Base-by-base conservation (phyloP, 192 early-diverging fungal species). In the Rhizoclosmatium globosum region DNA sequence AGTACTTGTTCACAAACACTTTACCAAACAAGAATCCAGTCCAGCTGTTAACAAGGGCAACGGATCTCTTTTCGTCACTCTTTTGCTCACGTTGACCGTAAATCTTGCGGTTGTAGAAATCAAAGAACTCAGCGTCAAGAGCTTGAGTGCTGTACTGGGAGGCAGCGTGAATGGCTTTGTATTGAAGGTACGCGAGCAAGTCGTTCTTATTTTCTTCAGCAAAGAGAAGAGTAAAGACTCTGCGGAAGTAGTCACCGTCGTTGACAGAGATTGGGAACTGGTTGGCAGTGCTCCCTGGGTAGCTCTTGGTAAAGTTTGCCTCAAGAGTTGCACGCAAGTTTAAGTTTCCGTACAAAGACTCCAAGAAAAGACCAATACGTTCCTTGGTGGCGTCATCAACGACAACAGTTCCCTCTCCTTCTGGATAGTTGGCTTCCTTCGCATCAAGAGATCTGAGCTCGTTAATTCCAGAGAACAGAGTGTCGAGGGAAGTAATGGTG, bases 171-270 rank as follows among this genome's bases (percentile, higher is more conserved):
- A 74, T 74, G 42, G 72, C 72, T 0, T 62, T 38, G 60, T 74
- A 74, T 44, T 74, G 72, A n/a, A 74, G 59, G 60, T 74, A 74
- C 13, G 72, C 72, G 4, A 7, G 19, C 72, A 74, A 62, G 21
- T 74, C 72, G 39, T 44, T 17, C 9, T 42, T 23, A 43, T 74
- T 74, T 23, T 23, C 72, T 43, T 74, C 60, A 58, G 59, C 72
- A 74, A 74, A 64, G 11, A 74, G 19, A 31, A 74, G 1, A 0
- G 60, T 41, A 44, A 74, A 74, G 11, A 74, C 59, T 19, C 72
- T 53, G 19, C 72, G 72, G 60, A 74, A 74, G 45, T 62, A 74
- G 59, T 74, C 72, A 13, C 72, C 72, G 38, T 74, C 72, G 44
- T 61, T 61, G 43, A 74, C 72, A 59, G 44, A 9, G 44, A 62